A percentile compares a stretch with the other conserved stretches of the same genome.
These are phyloP conservation scores for Ochetophila trinervis DNA, from an alignment of 306 rosid genomes.

Conservation along the genomic window DNA sequence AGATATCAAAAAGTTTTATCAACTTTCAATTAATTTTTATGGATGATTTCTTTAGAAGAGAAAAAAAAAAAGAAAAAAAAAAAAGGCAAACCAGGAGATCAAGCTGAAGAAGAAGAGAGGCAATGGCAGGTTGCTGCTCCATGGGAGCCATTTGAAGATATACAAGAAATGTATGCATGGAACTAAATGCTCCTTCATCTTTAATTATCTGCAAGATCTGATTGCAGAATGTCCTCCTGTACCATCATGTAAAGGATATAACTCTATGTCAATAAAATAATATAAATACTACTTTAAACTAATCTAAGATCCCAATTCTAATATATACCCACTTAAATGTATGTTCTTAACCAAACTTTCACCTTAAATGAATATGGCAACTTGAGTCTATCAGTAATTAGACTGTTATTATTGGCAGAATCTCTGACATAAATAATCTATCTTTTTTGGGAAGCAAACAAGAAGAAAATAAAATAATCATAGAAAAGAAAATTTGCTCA, in stretches of 20 bases:
- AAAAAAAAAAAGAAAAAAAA: not conserved
- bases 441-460: no score
- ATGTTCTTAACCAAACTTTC: no score
- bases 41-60: not conserved
- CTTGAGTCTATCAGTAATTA: no score
- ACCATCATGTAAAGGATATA: not conserved
- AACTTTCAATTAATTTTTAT: constrained; percentile 2
- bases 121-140: constrained; percentile 68
- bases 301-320: no score
- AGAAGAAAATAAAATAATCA: no score
- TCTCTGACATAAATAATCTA: no score
- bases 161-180: constrained; percentile 84
- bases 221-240: constrained; percentile 71
- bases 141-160: constrained; percentile 95
- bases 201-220: constrained; percentile 67
- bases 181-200: constrained; percentile 87
- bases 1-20: not conserved
- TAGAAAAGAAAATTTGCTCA: no score
- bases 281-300: no score
- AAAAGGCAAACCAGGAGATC: constrained; percentile 78
- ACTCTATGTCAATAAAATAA: not conserved
- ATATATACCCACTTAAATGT: no score
- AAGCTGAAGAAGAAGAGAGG: constrained; percentile 90
- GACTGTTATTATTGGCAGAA: no score
- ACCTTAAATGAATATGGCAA: no score